These are phyloP conservation scores for Pisolithus sp. DNA, from an alignment of 768 basidiomycete genomes.

Conservation along the genomic window DNA sequence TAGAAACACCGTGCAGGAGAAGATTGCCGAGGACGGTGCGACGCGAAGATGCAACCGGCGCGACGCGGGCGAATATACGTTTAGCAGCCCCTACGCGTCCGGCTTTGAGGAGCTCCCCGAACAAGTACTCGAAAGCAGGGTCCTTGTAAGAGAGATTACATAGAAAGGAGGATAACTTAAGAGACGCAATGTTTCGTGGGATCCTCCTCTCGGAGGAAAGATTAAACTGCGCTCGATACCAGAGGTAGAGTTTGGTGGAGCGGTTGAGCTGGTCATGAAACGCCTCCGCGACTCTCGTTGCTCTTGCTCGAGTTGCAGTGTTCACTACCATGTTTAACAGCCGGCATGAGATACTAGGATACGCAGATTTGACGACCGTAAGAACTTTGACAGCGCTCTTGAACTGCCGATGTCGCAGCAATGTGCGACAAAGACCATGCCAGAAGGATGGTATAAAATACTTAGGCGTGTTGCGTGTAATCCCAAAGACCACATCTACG, in stretches of 20 bases:
- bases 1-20: constrained; percentile 42
- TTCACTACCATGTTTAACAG: constrained; percentile 5
- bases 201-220: background rate
- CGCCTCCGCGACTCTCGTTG: constrained; percentile 5
- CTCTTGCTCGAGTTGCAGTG: constrained; percentile 5
- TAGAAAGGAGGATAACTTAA: constrained; percentile 14
- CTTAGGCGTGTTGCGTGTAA: constrained; percentile 27
- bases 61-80: constrained; percentile 30
- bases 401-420: constrained; percentile 39
- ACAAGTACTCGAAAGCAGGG: constrained; percentile 8
- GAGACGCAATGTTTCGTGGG: constrained; percentile 7
- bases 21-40: constrained; percentile 50
- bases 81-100: constrained; percentile 38
- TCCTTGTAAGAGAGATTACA: constrained; percentile 4
- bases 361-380: constrained; percentile 12
- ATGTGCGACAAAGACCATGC: constrained; percentile 28
- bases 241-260: background rate
- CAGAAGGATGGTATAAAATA: constrained; percentile 38
- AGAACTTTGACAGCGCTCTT: constrained; percentile 28
- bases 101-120: constrained; percentile 23
- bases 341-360: constrained; percentile 10
- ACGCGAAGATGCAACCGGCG: constrained; percentile 24
- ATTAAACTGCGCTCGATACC: background rate
- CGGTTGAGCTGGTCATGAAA: background rate
- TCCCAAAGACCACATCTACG: constrained; percentile 34